Evolutionary conservation across 2,329 filamentous ascomycete species (phyloP).

Genomic region (Verticillium tricorpus): DNA sequence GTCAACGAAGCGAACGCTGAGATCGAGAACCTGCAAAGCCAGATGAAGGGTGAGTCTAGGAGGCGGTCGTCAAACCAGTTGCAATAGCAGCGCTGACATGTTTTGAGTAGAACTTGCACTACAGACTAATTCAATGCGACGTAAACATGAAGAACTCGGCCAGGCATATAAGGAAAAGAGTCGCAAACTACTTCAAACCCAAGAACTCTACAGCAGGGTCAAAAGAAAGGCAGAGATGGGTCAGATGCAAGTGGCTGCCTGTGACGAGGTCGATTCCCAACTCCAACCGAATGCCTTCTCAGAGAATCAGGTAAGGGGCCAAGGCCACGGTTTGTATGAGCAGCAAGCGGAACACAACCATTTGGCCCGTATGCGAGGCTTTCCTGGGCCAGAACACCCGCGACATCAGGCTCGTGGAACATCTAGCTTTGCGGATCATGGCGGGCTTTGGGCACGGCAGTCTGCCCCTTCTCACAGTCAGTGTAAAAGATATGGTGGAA

Average conservation of each 20-base stretch:
- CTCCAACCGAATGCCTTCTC: background rate
- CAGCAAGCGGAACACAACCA: background rate
- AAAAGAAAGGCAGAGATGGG: slow-evolving; percentile 51
- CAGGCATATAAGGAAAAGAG: slow-evolving; percentile 66
- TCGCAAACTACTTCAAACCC: slow-evolving; percentile 63
- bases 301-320: background rate
- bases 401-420: background rate
- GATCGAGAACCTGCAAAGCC: slow-evolving; percentile 61
- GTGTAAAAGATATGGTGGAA: background rate
- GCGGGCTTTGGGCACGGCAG: slow-evolving; percentile 7
- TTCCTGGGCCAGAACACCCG: background rate
- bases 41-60: slow-evolving; percentile 48
- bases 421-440: background rate
- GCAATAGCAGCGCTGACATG: slow-evolving; percentile 4
- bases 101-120: slow-evolving; percentile 23
- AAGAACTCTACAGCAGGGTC: slow-evolving; percentile 59
- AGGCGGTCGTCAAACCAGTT: background rate
- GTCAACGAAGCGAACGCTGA: slow-evolving; percentile 72
- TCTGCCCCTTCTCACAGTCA: slow-evolving; percentile 13
- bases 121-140: slow-evolving; percentile 46
- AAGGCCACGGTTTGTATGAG: background rate
- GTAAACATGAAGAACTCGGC: slow-evolving; percentile 68
- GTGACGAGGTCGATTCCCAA: slow-evolving; percentile 23
- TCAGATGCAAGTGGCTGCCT: slow-evolving; percentile 51
- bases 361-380: background rate